Conservation (phyloP, 345 rosid genomes). For the Luvunga scandens region DNA sequence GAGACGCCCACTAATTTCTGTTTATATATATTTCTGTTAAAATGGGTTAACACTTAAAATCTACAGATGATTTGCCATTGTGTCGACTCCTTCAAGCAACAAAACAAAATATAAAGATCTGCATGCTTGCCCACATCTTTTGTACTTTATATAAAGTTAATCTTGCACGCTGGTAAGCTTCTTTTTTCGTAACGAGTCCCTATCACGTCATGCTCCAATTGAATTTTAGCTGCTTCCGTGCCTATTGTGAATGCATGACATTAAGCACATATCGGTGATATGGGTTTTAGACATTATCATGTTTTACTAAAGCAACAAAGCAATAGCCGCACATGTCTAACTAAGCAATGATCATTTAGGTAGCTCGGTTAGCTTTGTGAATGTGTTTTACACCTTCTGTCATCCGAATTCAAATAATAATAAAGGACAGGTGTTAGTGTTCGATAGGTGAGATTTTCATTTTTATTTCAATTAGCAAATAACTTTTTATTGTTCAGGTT, state of each 20-base stretch:
- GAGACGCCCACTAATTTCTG: neutral
- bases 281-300: neutral
- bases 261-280: neutral
- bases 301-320: neutral
- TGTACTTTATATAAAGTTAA: neutral
- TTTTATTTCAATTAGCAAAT: too few species aligned
- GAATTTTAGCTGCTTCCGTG: neutral
- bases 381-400: too few species aligned
- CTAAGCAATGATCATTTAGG: too few species aligned
- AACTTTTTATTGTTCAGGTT: neutral
- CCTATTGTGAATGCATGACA: neutral
- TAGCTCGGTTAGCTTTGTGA: too few species aligned
- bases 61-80: neutral
- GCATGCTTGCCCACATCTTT: neutral
- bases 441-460: too few species aligned
- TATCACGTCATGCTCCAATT: neutral
- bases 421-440: too few species aligned
- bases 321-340: too few species aligned
- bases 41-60: neutral
- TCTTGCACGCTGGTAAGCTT: neutral
- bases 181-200: neutral
- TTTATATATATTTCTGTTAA: neutral
- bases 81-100: neutral
- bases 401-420: too few species aligned
- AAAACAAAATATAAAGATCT: conserved; percentile 11